A percentile compares a stretch with the other conserved stretches of the same genome.
These are phyloP conservation scores for Aspergillus cejpii DNA, from an alignment of 2,329 filamentous ascomycete species.

Conservation along the genomic window DNA sequence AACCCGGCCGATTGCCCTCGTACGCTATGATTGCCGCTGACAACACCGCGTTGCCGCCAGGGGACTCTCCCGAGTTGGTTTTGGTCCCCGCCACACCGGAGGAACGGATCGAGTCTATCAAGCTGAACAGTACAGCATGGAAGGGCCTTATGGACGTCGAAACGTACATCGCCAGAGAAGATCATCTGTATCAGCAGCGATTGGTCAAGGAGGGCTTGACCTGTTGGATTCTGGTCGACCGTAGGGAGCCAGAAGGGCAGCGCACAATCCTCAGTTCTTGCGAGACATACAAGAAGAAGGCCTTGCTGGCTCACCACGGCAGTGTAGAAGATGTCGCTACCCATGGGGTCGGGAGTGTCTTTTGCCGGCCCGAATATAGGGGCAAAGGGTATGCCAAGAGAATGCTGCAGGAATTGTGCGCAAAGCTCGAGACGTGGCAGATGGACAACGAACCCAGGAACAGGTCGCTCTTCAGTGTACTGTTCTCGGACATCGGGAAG, in stretches of 20 bases:
- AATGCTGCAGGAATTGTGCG: slow-evolving; percentile 64
- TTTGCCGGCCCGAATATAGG: slow-evolving; percentile 59
- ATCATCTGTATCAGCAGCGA: slow-evolving; percentile 45
- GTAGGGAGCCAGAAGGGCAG: slow-evolving; percentile 31
- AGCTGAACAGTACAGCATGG: slow-evolving; percentile 53
- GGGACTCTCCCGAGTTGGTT: slow-evolving; percentile 46
- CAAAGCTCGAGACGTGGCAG: slow-evolving; percentile 49
- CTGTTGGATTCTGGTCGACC: slow-evolving; percentile 54
- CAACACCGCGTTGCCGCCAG: slow-evolving; percentile 38
- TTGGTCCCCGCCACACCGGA: slow-evolving; percentile 50
- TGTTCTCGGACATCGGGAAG: slow-evolving; percentile 84
- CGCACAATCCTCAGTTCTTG: slow-evolving; percentile 52
- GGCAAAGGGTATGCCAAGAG: slow-evolving; percentile 69
- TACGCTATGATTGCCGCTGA: slow-evolving; percentile 34
- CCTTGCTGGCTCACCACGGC: slow-evolving; percentile 44
- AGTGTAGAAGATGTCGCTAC: slow-evolving; percentile 51
- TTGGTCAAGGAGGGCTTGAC: slow-evolving; percentile 52
- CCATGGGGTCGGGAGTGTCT: slow-evolving; percentile 77
- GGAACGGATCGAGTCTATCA: slow-evolving; percentile 49
- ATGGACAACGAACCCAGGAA: slow-evolving; percentile 36
- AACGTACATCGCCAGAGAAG: slow-evolving; percentile 54
- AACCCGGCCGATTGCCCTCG: slow-evolving; percentile 1
- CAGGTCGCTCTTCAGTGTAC: slow-evolving; percentile 60
- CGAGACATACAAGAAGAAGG: slow-evolving; percentile 46
- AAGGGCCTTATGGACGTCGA: slow-evolving; percentile 49